phyloP scores from a whole-genome alignment of 768 basidiomycete species.

The Kwoniella dejecticola region DNA sequence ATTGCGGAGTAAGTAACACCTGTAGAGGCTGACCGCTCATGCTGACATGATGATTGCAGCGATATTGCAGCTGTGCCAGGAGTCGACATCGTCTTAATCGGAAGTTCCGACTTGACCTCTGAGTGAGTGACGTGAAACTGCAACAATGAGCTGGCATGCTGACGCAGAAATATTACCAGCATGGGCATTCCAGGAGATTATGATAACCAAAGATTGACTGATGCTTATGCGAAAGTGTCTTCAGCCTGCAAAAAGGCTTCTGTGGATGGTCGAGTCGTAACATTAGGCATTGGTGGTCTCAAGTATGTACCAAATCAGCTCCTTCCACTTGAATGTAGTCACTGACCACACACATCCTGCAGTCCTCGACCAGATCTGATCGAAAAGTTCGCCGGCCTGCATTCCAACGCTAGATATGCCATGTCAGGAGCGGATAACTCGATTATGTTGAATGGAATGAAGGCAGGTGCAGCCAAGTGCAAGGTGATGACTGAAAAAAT shows the following conservation, averaged over 20 bases:
- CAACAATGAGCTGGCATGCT: too few species aligned
- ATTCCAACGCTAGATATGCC: slow-evolving; percentile 29
- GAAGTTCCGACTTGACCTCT: slow-evolving; percentile 31
- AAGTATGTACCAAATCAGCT: slow-evolving; percentile 20
- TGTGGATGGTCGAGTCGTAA: slow-evolving; percentile 23
- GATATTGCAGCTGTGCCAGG: slow-evolving; percentile 44
- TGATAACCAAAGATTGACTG: slow-evolving; percentile 26
- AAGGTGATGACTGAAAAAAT: slow-evolving; percentile 9
- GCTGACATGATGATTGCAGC: slow-evolving; percentile 15
- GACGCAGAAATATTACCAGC: too few species aligned
- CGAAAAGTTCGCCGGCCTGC: slow-evolving; percentile 31
- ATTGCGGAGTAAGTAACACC: slow-evolving; percentile 32
- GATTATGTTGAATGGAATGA: slow-evolving; percentile 31
- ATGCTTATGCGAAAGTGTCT: slow-evolving; percentile 29
- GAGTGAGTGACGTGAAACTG: slow-evolving; percentile 27
- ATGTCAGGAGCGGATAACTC: slow-evolving; percentile 41
- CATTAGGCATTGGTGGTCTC: slow-evolving; percentile 42
- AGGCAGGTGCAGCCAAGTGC: slow-evolving; percentile 11
- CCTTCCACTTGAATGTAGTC: background rate
- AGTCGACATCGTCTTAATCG: slow-evolving; percentile 39
- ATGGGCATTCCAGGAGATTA: slow-evolving; percentile 46
- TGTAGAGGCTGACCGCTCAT: too few species aligned
- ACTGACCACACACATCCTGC: background rate
- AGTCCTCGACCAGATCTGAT: slow-evolving; percentile 38
- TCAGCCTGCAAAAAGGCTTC: slow-evolving; percentile 34